Base-by-base conservation (phyloP, 2,329 filamentous ascomycete species). In the Phaeosphaeria sp. region DNA sequence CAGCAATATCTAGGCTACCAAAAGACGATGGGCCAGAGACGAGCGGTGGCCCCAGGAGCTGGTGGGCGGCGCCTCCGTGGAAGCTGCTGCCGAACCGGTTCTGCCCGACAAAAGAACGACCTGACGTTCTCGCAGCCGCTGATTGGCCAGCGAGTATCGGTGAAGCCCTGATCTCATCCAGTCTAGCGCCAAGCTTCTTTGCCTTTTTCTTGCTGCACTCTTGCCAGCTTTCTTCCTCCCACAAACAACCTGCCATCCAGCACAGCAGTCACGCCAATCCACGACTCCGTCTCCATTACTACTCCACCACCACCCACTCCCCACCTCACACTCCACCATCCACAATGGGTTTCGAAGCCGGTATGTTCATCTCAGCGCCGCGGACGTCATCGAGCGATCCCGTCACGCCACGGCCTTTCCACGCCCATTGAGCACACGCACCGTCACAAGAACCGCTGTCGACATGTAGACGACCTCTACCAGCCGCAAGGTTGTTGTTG, bases 291-390 rank as follows among this genome's bases (percentile, higher is more conserved):
- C 59, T 60, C 60, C 58, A 62, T 53, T 43, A 58, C 53, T 55
- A 51, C 62, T 55, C 49, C 57, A 55, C 52, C 46, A 55, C 56
- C 63, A 61, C 61, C 60, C 57, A 51, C 46, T 53, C 41, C 47
- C 52, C 56, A 53, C 62, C 55, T 55, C 56, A 51, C 64, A 56
- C 48, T 62, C 58, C 43, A 64, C 59, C 63, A 63, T 52, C 55
- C 73, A 77, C 58, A 73, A 78, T 78, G 76, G 75, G 74, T 72
- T 75, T 75, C 72, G 73, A 75, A 66, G 54, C 65, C 51, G 76
- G 76, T 78, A 77, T 55, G 76, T 76, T 67, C 56, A 54, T 58
- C 52, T 59, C 43, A 51, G 48, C 59, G 60, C 65, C 64, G 48
- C 64, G 64, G 64, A 74, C 69, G 73, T 71, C 72, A 73, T 73